Evolutionary conservation across 768 basidiomycete species (phyloP), one percentile per base, ranked within the genome.

Genomic region (Leccinellum albellum): DNA sequence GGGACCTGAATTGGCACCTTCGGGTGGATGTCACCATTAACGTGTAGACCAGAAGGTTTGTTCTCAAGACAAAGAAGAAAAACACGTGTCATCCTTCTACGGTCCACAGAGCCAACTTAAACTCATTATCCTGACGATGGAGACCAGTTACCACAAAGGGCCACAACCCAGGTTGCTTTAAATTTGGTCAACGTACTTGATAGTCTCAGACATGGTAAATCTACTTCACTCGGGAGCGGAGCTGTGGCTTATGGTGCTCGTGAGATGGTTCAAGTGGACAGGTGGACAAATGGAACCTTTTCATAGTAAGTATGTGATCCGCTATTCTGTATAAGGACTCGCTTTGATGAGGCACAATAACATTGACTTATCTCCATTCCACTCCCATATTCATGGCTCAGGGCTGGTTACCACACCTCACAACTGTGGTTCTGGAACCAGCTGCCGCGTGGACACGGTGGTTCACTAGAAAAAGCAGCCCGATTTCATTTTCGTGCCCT

Each of bases 141-240:
- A 7, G 48, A 66, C 64, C 15, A 64, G 70, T 31, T 74, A 67
- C 61, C 70, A 53, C 47, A 28, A 48, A 48, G 17, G 17, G 26
- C 26, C 24, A 29, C 50, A 20, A 31, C 54, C 23, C 8, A 17
- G 33, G 8, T 35, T 35, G 13, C 28, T 7, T 15, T 12, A 32
- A 76, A 74, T 7, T 76, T 10, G 81, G 78, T 54, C 66, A n/a
- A n/a, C n/a, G 67, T 4, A 63, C 75, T n/a, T n/a, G 26, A 73
- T n/a, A 6, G 21, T 28, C 26, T 46, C 71, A 20, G 80, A 85
- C 24, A 70, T 76, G 6, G 71, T 86, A 17, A 14, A 66, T 77
- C 82, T 8, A 69, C 58, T 9, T 85, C 82, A 70, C 85, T 80
- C 61, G 59, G 64, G 45, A 55, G 76, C 76, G 59, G 61, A 50